Percentiles rank a stretch among this genome's conserved stretches.
phyloP scores from a whole-genome alignment of 768 basidiomycete genomes.

The Russula dissimulans region DNA sequence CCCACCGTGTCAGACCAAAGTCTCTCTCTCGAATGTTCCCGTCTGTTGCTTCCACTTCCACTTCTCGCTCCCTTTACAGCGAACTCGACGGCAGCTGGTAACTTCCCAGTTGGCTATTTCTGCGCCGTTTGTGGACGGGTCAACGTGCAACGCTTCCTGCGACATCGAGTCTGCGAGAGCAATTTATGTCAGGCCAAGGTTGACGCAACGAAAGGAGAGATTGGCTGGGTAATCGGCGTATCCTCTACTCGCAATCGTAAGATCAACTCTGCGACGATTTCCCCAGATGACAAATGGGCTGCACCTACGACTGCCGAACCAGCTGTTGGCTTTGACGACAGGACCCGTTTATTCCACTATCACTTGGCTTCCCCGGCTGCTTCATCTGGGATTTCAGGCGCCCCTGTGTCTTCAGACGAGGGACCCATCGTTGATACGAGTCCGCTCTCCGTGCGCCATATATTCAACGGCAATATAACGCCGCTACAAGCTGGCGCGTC shows the following conservation, averaged over 20 bases:
- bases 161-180: constrained; percentile 14
- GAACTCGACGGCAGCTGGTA: constrained; percentile 7
- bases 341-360: constrained; percentile 7
- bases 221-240: constrained; percentile 12
- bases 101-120: constrained; percentile 15
- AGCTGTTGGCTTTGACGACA: not conserved
- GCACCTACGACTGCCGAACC: not conserved
- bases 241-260: constrained; percentile 9
- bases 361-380: not conserved
- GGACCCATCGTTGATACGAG: not conserved
- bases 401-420: not conserved
- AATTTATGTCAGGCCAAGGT: not conserved
- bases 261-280: constrained; percentile 4
- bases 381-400: not conserved
- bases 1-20: not conserved
- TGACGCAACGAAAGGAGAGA: not conserved
- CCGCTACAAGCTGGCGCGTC: constrained; percentile 6
- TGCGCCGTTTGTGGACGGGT: constrained; percentile 15
- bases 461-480: constrained; percentile 15
- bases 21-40: not conserved
- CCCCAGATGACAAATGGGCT: constrained; percentile 12
- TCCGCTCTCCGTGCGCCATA: constrained; percentile 6
- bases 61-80: constrained; percentile 18
- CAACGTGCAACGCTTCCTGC: constrained; percentile 16
- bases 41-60: constrained; percentile 10